A percentile compares a stretch with the other conserved stretches of the same genome.
phyloP scores from a whole-genome alignment of 805 yeast species.

The Sugiyamaella boreocaroliniensis region DNA sequence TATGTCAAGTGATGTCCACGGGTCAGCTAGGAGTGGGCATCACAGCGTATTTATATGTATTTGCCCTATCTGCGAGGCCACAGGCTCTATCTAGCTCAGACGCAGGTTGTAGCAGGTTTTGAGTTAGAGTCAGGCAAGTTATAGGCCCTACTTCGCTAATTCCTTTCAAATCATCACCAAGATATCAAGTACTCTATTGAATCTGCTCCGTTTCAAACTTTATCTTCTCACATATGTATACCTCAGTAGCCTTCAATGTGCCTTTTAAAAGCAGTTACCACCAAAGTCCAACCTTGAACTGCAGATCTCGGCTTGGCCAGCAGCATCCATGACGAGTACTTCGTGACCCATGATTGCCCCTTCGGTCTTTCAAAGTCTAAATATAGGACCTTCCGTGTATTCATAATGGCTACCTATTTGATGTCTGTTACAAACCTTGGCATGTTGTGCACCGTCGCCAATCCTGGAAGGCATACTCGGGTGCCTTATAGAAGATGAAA shows the following conservation, averaged over 20 bases:
- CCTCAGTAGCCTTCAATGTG: not conserved
- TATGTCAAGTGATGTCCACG: not conserved
- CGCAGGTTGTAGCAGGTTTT: not conserved
- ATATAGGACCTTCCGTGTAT: no score
- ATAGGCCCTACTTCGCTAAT: not conserved
- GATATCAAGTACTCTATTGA: not conserved
- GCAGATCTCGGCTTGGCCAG: not conserved
- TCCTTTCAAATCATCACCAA: not conserved
- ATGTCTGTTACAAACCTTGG: no score
- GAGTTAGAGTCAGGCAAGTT: not conserved
- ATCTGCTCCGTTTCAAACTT: not conserved
- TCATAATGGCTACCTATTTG: no score
- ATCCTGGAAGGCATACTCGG: no score
- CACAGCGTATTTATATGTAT: no score
- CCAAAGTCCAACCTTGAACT: not conserved
- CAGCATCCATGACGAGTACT: not conserved
- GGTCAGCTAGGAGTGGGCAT: no score
- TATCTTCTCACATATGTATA: not conserved
- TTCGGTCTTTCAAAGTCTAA: no score
- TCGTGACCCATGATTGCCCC: no score
- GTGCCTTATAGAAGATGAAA: no score
- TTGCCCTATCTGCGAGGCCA: no score
- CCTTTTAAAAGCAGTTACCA: not conserved
- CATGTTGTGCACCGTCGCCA: no score
- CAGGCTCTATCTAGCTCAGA: not conserved